Evolutionary conservation across 352 stramenopile genomes (phyloP).

Genomic region (Globisporangium nagaii): DNA sequence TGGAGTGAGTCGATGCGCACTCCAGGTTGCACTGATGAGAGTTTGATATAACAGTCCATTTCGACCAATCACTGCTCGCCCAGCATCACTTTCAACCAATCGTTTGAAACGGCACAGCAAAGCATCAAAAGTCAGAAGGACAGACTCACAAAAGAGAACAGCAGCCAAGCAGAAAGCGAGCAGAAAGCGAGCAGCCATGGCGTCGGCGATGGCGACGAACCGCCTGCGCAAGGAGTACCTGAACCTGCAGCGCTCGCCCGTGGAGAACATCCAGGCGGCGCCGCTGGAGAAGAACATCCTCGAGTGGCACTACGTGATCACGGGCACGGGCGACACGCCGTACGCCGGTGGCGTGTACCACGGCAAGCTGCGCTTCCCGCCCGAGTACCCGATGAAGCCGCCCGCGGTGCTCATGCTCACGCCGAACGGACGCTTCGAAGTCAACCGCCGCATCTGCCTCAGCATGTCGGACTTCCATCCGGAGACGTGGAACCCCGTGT

Average conservation of each 20-base stretch:
- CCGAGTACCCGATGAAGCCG: constrained; percentile 93
- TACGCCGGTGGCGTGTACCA: constrained; percentile 90
- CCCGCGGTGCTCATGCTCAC: constrained; percentile 93
- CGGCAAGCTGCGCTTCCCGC: constrained; percentile 89
- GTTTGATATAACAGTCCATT: too few species aligned
- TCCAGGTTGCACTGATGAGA: too few species aligned
- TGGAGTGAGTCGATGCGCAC: too few species aligned
- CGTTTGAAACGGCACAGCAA: too few species aligned
- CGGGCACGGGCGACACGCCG: constrained; percentile 42
- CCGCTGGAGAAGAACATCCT: constrained; percentile 92
- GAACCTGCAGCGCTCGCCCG: constrained; percentile 79
- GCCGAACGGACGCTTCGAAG: constrained; percentile 91
- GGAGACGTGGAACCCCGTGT: constrained; percentile 95
- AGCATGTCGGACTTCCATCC: constrained; percentile 95
- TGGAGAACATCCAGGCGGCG: constrained; percentile 82
- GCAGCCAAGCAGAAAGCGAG: too few species aligned
- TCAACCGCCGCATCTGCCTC: constrained; percentile 90
- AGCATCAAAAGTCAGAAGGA: too few species aligned
- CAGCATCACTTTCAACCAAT: too few species aligned
- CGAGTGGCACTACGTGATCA: constrained; percentile 95
- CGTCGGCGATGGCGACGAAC: constrained; percentile 77
- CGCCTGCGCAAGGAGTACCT: constrained; percentile 90
- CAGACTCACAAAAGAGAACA: too few species aligned
- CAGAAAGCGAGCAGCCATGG: constrained; percentile 44
- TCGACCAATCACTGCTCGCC: too few species aligned